These are phyloP conservation scores for Boletus tylopilopsis DNA, from an alignment of 768 basidiomycete species.

Conservation along the genomic window DNA sequence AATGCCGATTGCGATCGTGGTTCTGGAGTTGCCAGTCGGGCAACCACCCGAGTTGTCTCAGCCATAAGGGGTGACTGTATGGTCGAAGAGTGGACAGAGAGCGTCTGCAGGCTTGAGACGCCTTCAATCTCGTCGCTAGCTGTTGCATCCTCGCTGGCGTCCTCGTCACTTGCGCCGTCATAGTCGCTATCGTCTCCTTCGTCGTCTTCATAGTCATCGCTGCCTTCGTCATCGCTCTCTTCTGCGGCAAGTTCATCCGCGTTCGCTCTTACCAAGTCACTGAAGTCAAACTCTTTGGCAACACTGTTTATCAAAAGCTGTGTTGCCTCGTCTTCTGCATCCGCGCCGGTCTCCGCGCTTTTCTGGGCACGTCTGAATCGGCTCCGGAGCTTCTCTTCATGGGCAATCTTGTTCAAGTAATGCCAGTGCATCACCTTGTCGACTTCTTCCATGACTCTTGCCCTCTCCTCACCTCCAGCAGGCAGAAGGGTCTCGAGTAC, in stretches of 20 bases:
- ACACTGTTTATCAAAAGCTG: slow-evolving; percentile 77
- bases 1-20: slow-evolving; percentile 6
- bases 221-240: slow-evolving; percentile 50
- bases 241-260: slow-evolving; percentile 80
- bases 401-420: slow-evolving; percentile 88
- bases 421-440: slow-evolving; percentile 90
- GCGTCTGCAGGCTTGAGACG: slow-evolving; percentile 1
- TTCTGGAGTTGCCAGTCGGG: not conserved
- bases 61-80: not conserved
- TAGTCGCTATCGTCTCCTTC: slow-evolving; percentile 31
- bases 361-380: slow-evolving; percentile 66
- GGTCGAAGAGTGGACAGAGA: not conserved
- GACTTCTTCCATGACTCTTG: slow-evolving; percentile 75
- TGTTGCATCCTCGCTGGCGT: slow-evolving; percentile 37
- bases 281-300: slow-evolving; percentile 77
- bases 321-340: slow-evolving; percentile 77
- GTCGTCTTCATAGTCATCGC: slow-evolving; percentile 39
- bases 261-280: slow-evolving; percentile 73
- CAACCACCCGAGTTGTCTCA: not conserved
- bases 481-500: slow-evolving; percentile 91
- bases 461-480: slow-evolving; percentile 73
- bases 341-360: slow-evolving; percentile 43
- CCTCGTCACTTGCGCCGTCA: slow-evolving; percentile 36
- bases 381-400: slow-evolving; percentile 88
- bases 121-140: slow-evolving; percentile 14